Base-by-base conservation (phyloP, 2,329 filamentous ascomycete genomes). In the Arthroderma sp. region DNA sequence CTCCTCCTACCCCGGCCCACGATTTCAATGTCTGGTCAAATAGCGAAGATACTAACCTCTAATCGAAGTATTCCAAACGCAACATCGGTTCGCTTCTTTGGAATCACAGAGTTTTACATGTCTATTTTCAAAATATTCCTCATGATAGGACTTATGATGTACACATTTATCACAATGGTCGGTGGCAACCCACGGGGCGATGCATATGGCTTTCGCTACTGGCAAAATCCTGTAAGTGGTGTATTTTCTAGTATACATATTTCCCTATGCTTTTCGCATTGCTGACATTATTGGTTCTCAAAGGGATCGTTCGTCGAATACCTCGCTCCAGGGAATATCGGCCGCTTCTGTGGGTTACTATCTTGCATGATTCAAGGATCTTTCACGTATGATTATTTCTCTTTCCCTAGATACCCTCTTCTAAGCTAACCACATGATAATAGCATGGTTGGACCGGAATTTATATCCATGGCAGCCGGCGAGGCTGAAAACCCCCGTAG, bases 111-210 rank as follows among this genome's bases (percentile, higher is more conserved):
- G 50, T 71, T 72, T 48, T 70, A 66, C 54, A 56, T 70, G 28
- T 64, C 68, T 0, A 60, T 61, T 47, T 62, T 63, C 52, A 69
- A 69, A 48, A 54, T 69, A 0, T 40, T 62, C 10, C 50, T 61
- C 22, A 57, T 61, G 50, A 29, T 61, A 22, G 55, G 56, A 2
- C 38, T 58, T n/a, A 53, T 60, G 32, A 40, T 54, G 27, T 61
- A 56, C 40, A 87, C 85, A 2, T 84, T 91, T 54, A 69, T 91
- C 48, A 78, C 80, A 47, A 87, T 88, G 79, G 68, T 89, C 0
- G 85, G 84, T 5, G 85, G 82, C 1, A 88, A 88, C 54, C 84
- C 85, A 0, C 58, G 75, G 1, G 68, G 75, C 42, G 80, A 86
- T 53, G 67, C 71, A 0, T 83, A 83, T 50, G 83, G 83, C 0